Evolutionary conservation across 192 early-diverging fungal species (phyloP).

Genomic region (Coemansia sp.): DNA sequence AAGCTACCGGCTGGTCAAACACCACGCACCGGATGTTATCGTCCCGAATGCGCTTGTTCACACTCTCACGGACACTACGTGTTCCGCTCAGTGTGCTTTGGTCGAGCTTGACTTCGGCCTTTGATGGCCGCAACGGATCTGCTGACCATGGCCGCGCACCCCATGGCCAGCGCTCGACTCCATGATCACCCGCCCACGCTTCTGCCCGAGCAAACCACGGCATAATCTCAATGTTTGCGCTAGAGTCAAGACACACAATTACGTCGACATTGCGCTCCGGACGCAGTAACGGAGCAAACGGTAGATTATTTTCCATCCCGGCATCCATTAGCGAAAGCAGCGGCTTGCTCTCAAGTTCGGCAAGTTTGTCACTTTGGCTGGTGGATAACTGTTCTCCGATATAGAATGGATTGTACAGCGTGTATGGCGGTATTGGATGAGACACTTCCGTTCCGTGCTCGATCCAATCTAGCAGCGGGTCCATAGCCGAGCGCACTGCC

Average conservation of each 20-base stretch:
- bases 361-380: constrained; percentile 3
- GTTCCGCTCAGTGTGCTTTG: constrained; percentile 24
- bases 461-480: constrained; percentile 50
- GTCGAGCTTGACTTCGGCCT: constrained; percentile 25
- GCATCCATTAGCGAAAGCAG: constrained; percentile 72
- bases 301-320: constrained; percentile 79
- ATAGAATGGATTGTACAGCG: constrained; percentile 70
- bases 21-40: constrained; percentile 54
- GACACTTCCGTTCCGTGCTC: constrained; percentile 56
- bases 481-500: constrained; percentile 29
- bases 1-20: constrained; percentile 47
- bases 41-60: constrained; percentile 21
- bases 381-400: background rate
- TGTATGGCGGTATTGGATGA: constrained; percentile 67
- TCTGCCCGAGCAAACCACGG: constrained; percentile 68
- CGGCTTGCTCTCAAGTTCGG: constrained; percentile 31
- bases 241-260: constrained; percentile 71
- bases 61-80: constrained; percentile 17
- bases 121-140: constrained; percentile 41
- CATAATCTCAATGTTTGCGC: constrained; percentile 67
- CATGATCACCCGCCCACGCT: constrained; percentile 60
- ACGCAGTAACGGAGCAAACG: constrained; percentile 69
- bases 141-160: constrained; percentile 57
- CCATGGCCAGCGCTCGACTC: constrained; percentile 64
- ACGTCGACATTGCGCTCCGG: constrained; percentile 69